A percentile compares a stretch with the other conserved stretches of the same genome.
Conservation (phyloP, 371 early-diverging fungal species). For the Chytridium lagenaria region DNA sequence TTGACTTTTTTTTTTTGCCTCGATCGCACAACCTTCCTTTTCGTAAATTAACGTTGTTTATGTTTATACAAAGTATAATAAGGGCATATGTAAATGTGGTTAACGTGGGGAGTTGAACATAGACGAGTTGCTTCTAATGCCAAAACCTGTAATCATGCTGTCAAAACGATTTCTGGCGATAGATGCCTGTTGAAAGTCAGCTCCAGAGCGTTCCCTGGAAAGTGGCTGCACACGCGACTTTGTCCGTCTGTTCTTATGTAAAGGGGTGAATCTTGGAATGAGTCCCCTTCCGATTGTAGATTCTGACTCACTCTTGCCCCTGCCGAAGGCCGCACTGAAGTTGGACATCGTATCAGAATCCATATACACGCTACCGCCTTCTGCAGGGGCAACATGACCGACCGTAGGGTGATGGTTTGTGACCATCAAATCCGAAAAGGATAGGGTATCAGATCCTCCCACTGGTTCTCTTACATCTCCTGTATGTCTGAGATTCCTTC, state of each 20-base stretch:
- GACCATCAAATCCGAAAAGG: conserved; percentile 3
- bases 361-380: background rate
- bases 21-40: no score
- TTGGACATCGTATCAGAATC: background rate
- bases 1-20: no score
- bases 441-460: background rate
- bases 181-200: background rate
- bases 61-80: no score
- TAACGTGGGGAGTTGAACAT: background rate
- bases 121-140: background rate
- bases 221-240: background rate
- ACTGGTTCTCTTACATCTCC: background rate
- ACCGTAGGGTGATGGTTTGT: background rate
- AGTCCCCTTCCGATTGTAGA: background rate
- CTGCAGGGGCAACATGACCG: background rate
- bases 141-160: conserved; percentile 1
- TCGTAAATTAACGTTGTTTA: background rate
- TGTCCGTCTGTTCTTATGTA: background rate
- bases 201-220: background rate
- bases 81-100: no score
- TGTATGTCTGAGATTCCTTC: no score
- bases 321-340: background rate
- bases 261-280: background rate
- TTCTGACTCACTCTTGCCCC: background rate
- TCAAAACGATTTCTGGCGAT: background rate